These are phyloP conservation scores for Quercus lobata DNA, from an alignment of 331 rosid species.

Conservation along the genomic window DNA sequence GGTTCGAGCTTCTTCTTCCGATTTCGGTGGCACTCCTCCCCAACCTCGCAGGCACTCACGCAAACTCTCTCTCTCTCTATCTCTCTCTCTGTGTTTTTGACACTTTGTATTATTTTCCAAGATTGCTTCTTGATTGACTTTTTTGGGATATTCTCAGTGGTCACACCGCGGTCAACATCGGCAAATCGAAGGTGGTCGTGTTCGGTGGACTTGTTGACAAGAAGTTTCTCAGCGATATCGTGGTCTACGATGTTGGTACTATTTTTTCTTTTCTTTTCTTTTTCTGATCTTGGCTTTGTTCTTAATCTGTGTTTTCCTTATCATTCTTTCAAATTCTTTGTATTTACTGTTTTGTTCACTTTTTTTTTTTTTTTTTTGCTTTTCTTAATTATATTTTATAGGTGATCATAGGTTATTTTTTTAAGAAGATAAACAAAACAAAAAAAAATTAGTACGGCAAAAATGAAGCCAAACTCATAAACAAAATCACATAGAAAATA, in stretches of 20 bases:
- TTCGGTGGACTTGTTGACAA: constrained; percentile 92
- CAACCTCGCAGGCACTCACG: constrained; percentile 67
- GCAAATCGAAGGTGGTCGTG: constrained; percentile 85
- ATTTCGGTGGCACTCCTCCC: constrained; percentile 76
- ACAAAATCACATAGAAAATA: too few relatives aligned
- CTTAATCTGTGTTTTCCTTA: too few relatives aligned
- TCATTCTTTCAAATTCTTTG: neutral
- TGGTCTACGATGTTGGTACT: constrained; percentile 80
- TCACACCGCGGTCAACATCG: constrained; percentile 78
- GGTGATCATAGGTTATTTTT: too few relatives aligned
- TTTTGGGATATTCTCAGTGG: constrained; percentile 52
- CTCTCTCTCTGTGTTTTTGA: neutral
- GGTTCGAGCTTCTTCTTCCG: constrained; percentile 75
- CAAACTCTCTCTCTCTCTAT: neutral
- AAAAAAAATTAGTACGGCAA: accelerated
- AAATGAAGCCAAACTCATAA: too few relatives aligned
- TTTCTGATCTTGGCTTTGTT: too few relatives aligned
- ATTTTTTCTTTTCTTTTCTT: neutral
- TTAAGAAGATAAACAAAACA: too few relatives aligned
- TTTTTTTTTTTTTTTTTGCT: neutral
- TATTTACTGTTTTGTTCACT: neutral
- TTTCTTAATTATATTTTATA: too few relatives aligned
- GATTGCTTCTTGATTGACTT: neutral
- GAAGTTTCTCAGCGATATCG: constrained; percentile 67
- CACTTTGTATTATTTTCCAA: neutral